These are phyloP conservation scores for Cryphonectria carpinicola DNA, from an alignment of 2,329 filamentous ascomycete genomes.

Conservation along the genomic window DNA sequence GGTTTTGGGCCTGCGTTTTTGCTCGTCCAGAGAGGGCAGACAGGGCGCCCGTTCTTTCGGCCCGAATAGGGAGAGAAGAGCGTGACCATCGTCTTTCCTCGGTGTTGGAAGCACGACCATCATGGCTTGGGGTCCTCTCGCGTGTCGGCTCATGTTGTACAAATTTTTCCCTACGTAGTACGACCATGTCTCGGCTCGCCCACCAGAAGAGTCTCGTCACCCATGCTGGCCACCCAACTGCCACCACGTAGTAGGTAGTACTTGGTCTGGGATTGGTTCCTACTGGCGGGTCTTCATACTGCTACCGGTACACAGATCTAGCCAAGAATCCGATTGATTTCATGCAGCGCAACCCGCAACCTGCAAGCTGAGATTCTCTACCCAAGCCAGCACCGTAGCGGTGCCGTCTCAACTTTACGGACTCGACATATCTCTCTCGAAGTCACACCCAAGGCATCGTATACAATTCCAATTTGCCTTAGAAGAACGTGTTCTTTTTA, in stretches of 20 bases:
- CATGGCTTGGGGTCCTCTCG: background rate
- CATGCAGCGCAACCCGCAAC: background rate
- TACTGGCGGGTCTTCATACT: background rate
- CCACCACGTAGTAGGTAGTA: background rate
- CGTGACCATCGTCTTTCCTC: background rate
- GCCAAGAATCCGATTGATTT: slow-evolving; percentile 9
- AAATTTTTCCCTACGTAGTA: background rate
- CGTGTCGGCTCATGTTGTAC: background rate
- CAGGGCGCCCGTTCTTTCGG: background rate
- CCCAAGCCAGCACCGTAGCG: too few relatives aligned
- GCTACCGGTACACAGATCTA: slow-evolving; percentile 7
- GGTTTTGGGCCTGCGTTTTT: background rate
- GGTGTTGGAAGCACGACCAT: background rate
- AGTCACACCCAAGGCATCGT: background rate
- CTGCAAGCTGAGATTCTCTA: background rate
- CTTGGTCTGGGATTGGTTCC: background rate
- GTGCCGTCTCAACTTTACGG: background rate
- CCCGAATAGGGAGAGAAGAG: background rate
- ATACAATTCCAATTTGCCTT: too few relatives aligned
- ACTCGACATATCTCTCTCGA: background rate
- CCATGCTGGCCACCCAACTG: background rate
- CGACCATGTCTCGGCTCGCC: background rate
- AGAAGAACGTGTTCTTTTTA: background rate
- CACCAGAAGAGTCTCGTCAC: background rate
- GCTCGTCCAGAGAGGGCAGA: background rate